phyloP scores from a whole-genome alignment of 768 basidiomycete species.

The Lactarius hengduanensis region DNA sequence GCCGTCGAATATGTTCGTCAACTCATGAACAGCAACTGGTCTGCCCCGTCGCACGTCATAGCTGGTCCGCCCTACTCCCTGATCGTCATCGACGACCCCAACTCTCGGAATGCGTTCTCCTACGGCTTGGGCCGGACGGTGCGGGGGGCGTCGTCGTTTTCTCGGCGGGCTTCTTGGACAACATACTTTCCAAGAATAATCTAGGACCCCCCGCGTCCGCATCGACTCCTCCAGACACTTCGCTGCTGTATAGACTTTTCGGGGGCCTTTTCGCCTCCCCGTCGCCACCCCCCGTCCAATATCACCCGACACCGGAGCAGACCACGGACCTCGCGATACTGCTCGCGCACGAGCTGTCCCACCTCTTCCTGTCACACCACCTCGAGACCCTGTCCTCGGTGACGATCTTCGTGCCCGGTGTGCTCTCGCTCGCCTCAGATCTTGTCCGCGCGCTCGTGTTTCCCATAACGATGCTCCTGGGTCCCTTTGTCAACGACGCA shows the following conservation, averaged over 20 bases:
- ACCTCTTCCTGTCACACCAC: slow-evolving; percentile 88
- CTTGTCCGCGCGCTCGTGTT: slow-evolving; percentile 76
- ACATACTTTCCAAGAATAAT: slow-evolving; percentile 61
- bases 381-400: slow-evolving; percentile 86
- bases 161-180: slow-evolving; percentile 90
- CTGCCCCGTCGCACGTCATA: slow-evolving; percentile 51
- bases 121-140: slow-evolving; percentile 90
- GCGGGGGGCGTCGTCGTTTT: slow-evolving; percentile 94
- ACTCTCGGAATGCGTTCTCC: slow-evolving; percentile 86
- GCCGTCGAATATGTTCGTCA: slow-evolving; percentile 68
- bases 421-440: slow-evolving; percentile 76
- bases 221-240: slow-evolving; percentile 32
- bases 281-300: slow-evolving; percentile 32
- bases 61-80: slow-evolving; percentile 88
- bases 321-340: slow-evolving; percentile 87
- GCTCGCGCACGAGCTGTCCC: slow-evolving; percentile 90
- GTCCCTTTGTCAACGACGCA: slow-evolving; percentile 95
- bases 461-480: slow-evolving; percentile 87
- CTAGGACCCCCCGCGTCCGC: slow-evolving; percentile 34
- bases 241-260: slow-evolving; percentile 52
- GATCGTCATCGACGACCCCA: slow-evolving; percentile 83
- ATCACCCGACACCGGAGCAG: slow-evolving; percentile 68
- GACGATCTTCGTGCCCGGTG: slow-evolving; percentile 77
- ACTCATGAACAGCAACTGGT: slow-evolving; percentile 37
- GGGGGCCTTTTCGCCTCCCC: slow-evolving; percentile 43